Base-by-base conservation (phyloP, 345 rosid species). In the Eucalyptus pauciflora region DNA sequence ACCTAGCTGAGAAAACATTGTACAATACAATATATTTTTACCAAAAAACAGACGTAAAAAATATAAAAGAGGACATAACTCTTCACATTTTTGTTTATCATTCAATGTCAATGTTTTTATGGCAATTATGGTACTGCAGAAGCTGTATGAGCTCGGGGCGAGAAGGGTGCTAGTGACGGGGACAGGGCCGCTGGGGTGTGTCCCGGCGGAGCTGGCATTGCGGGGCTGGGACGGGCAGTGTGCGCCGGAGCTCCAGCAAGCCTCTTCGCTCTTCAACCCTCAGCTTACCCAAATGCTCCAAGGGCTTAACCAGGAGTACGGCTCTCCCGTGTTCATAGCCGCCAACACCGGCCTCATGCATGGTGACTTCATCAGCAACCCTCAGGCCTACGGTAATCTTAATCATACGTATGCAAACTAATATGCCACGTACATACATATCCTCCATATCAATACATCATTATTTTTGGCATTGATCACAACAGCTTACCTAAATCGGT, bases 161-260 rank as follows among this genome's bases (percentile, higher is more conserved):
- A 92, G 96, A 24, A 91, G 99, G 86, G 96, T 97, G 54, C 86
- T 97, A 90, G 99, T 97, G 88, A 96, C 99, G 1, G 99, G 99
- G 5, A 97, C 98, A 0, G 99, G 99, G 87, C 99, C 99, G 25
- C 18, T 97, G 80, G 99, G 99, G 3, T 97, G 99, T 86, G 98
- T 94, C n/a, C 99, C 99, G 3, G 99, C 99, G 3, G 99, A 97
- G 58, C 88, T 94, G 46, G 99, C 98, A 43, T 86, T 86, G 93
- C 93, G 91, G 79, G 90, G 99, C 94, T 92, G 93, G 45, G 94
- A 93, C 14, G 98, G 99, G 31, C 96, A 94, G 86, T 97, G 99
- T 25, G 91, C 95, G 2, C 94, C 13, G 1, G 94, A 96, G 29
- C 94, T 97, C 45, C 94, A 94, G 79, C 85, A 92, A 71, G 99